A percentile compares a stretch with the other conserved stretches of the same genome.
Conservation (phyloP, 768 basidiomycete species). For the Heimioporus sp. region DNA sequence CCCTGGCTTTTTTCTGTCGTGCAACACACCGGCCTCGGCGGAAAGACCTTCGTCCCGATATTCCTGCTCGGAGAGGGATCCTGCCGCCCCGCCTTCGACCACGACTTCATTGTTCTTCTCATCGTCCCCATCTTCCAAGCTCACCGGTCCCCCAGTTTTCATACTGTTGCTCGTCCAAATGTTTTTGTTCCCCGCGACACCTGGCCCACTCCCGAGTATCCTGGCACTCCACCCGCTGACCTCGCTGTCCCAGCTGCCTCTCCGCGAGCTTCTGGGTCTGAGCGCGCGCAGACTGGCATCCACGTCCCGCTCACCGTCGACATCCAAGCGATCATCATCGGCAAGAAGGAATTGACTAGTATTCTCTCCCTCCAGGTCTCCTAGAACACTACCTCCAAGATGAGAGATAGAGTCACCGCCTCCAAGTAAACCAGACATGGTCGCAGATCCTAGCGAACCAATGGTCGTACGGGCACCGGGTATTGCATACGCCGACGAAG, state of each 20-base stretch:
- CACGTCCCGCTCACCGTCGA: slow-evolving; percentile 55
- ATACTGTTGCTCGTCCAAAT: slow-evolving; percentile 60
- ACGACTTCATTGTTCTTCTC: slow-evolving; percentile 27
- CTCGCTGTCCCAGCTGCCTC: slow-evolving; percentile 92
- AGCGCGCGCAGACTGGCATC: slow-evolving; percentile 91
- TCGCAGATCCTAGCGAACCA: slow-evolving; percentile 41
- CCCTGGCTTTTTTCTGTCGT: slow-evolving; percentile 5
- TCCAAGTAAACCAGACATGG: slow-evolving; percentile 50
- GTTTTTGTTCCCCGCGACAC: slow-evolving; percentile 52
- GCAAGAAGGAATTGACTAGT: slow-evolving; percentile 65
- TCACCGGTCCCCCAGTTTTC: slow-evolving; percentile 53
- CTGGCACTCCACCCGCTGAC: slow-evolving; percentile 86
- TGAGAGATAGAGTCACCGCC: slow-evolving; percentile 68
- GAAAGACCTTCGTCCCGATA: slow-evolving; percentile 5
- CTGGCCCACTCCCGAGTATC: slow-evolving; percentile 46
- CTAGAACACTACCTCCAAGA: slow-evolving; percentile 57
- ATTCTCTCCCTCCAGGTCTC: slow-evolving; percentile 56
- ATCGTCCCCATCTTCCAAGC: slow-evolving; percentile 41
- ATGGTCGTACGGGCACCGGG: slow-evolving; percentile 53
- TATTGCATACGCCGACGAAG: slow-evolving; percentile 86
- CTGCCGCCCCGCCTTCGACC: slow-evolving; percentile 14
- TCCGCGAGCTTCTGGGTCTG: slow-evolving; percentile 77
- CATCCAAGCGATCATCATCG: slow-evolving; percentile 62
- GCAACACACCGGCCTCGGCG: slow-evolving; percentile 2
- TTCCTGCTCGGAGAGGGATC: slow-evolving; percentile 4